Evolutionary conservation across 169 alveolate genomes (phyloP), one percentile per base, ranked within the genome.

Genomic region (Cyclospora cayetanensis): DNA sequence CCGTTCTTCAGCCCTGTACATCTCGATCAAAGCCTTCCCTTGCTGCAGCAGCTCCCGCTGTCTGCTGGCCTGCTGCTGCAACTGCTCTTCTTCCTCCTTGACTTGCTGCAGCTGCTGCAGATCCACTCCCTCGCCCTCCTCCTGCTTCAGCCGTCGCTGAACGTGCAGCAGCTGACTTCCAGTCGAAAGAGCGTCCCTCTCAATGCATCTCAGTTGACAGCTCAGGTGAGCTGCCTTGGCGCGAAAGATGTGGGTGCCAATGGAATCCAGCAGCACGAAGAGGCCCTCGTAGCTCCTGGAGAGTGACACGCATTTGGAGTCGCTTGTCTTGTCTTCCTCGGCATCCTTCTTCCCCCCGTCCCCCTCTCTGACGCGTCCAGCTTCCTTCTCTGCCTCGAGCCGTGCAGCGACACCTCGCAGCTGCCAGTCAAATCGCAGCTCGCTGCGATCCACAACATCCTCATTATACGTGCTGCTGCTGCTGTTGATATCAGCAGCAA

Each of bases 21-120:
- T 34, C 5, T 72, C 35, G 31, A 72, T 39, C 55, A 72, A 39
- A 18, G 83, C 55, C 34, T 37, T 72, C 31, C 83, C 83, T 29
- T 35, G 83, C 83, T 72, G 83, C 83, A 72, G 83, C 83, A 72
- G 68, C 68, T 77, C 70, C 87, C 22, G 60, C 68, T 42, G 87
- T 37, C 42, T 5, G 9, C 22, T n/a, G 0, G 87, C 87, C 18
- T 77, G 87, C 87, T 77, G 87, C 87, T 77, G 87, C 70, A 77
- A 41, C 68, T 77, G 46, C 42, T 46, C 70, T 43, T 72, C 34
- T 18, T 18, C 53, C 25, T n/a, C 55, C 18, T 72, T 39, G 34
- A 68, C 4, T 22, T 72, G 84, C 84, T 72, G 84, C 60, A 35
- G 72, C 72, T 60, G 84, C 55, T 50, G 18, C 20, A 53, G 31